Evolutionary conservation across 2,329 filamentous ascomycete species (phyloP).

Genomic region (Talaromyces sp.): DNA sequence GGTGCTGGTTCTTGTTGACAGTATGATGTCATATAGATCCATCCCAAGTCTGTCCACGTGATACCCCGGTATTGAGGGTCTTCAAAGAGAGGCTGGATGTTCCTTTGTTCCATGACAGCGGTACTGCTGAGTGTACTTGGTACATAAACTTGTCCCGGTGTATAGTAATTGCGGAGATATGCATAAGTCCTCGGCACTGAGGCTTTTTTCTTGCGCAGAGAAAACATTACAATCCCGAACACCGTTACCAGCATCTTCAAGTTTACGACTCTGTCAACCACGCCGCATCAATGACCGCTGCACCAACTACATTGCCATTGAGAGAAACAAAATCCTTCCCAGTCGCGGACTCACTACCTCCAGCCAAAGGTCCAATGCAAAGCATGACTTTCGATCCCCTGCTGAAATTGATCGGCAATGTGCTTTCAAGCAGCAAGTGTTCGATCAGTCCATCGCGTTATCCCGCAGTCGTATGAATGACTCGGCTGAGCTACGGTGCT

Average conservation of each 20-base stretch:
- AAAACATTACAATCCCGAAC: too few relatives aligned
- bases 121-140: too few relatives aligned
- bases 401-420: background rate
- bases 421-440: constrained; percentile 11
- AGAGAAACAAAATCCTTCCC: background rate
- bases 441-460: constrained; percentile 11
- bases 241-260: background rate
- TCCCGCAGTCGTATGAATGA: constrained; percentile 18
- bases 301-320: background rate
- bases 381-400: background rate
- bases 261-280: background rate
- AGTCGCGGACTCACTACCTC: background rate
- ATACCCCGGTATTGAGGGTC: too few relatives aligned
- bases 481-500: constrained; percentile 12
- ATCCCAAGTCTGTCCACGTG: too few relatives aligned
- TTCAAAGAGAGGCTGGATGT: too few relatives aligned
- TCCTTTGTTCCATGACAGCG: too few relatives aligned
- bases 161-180: background rate
- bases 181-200: background rate
- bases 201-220: background rate
- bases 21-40: too few relatives aligned
- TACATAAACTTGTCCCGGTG: background rate
- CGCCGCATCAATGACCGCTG: background rate
- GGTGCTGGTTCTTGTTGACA: too few relatives aligned
- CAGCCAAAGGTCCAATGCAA: background rate